Base-by-base conservation (phyloP, 23 red algal genomes). In the Cyanidioschyzon merolae region DNA sequence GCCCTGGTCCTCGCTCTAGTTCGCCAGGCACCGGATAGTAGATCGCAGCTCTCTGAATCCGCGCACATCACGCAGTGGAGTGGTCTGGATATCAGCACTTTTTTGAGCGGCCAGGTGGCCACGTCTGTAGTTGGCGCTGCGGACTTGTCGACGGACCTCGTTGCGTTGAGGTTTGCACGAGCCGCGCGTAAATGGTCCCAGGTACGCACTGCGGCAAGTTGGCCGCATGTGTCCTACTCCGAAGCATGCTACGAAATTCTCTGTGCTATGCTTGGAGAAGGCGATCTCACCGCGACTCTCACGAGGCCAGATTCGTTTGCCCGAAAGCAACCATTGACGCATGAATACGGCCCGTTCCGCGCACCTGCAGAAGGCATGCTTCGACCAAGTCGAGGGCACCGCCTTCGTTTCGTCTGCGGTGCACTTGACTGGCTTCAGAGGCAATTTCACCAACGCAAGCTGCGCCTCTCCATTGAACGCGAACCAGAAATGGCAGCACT, bases 401-500 rank as follows among this genome's bases (percentile, higher is more conserved):
- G 39, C 21, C 36, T 45, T 36, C 75, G 75, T 1, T 29, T 77
- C 40, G 59, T 84, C 24, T 21, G 50, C 32, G 81, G 81, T 27
- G 59, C 67, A 24, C 21, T 74, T 27, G 37, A 40, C 37, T 88
- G 74, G 39, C 76, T 95, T 29, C 77, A 77, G 39, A 75, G 80
- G 30, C 86, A 95, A 74, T 95, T 95, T 74, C 83, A 76, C 27
- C 80, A 80, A 39, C 75, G 82, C 57, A 88, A 84, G 77, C 77
- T 95, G 83, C 77, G 77, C 27, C 76, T 76, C 37, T 75, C 86
- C 51, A 85, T 95, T 76, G 86, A 50, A 34, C 30, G 75, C 25
- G 76, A 83, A 58, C 85, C 90, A 17, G 75, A 76, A 18, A 79
- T 83, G 35, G 90, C 90, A 0, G 75, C 74, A 31, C 76, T 84